phyloP scores from a whole-genome alignment of 73 alveolate species.

The Paramecium tetraurelia region DNA sequence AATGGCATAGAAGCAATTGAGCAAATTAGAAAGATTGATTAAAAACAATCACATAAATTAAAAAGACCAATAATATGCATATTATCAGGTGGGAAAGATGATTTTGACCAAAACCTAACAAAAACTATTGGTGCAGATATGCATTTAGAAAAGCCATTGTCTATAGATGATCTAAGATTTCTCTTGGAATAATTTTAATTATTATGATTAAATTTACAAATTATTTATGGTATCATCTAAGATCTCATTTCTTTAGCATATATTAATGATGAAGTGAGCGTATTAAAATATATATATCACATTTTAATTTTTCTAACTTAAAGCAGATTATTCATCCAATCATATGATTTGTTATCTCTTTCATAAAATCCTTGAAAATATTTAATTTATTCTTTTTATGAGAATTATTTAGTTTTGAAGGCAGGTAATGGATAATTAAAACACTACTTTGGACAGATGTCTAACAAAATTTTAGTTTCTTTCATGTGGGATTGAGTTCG shows the following conservation, averaged over 20 bases:
- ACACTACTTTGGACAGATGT: neutral
- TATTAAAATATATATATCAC: neutral
- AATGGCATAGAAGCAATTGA: constrained; percentile 49
- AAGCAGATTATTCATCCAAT: neutral
- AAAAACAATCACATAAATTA: neutral
- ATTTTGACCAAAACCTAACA: neutral
- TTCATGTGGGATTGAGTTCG: neutral
- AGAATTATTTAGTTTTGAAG: constrained; percentile 7
- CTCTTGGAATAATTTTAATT: neutral
- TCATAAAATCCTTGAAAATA: constrained; percentile 25
- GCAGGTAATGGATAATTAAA: neutral
- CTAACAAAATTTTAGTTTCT: neutral
- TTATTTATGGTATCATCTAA: neutral
- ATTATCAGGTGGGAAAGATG: neutral
- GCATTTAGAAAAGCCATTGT: neutral
- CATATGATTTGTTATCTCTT: neutral
- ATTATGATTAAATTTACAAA: neutral
- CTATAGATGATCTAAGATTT: neutral
- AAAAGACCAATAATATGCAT: neutral
- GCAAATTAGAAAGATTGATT: neutral
- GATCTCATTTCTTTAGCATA: neutral
- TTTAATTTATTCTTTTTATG: constrained; percentile 26
- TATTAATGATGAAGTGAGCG: neutral
- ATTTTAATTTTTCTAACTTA: neutral
- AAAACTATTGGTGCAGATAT: neutral